These are phyloP conservation scores for Kodamaea sp. DNA, from an alignment of 1,139 yeast species.

Conservation along the genomic window DNA sequence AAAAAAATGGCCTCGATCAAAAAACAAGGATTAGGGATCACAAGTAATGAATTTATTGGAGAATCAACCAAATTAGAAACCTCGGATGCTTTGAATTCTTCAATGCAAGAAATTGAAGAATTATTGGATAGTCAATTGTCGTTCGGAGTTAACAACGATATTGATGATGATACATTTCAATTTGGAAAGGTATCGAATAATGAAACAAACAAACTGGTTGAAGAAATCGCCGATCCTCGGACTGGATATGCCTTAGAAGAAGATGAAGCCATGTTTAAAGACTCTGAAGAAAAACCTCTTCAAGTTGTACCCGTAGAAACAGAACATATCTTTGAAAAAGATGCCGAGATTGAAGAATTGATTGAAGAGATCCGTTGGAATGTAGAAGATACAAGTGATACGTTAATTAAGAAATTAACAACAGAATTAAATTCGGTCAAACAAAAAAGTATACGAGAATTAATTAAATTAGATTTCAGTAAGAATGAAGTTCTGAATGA, in stretches of 20 bases:
- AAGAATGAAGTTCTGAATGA: slow-evolving; percentile 34
- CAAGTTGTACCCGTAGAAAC: slow-evolving; percentile 10
- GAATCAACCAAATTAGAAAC: slow-evolving; percentile 17
- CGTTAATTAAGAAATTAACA: slow-evolving; percentile 53
- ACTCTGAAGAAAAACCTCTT: slow-evolving; percentile 14
- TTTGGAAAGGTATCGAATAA: slow-evolving; percentile 13
- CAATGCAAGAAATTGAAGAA: slow-evolving; percentile 43
- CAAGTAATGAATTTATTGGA: slow-evolving; percentile 13
- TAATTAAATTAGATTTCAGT: slow-evolving; percentile 40
- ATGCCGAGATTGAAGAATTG: slow-evolving; percentile 57
- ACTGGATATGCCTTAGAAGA: slow-evolving; percentile 11
- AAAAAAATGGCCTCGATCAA: not conserved
- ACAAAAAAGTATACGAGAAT: slow-evolving; percentile 36
- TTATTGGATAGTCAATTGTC: slow-evolving; percentile 36
- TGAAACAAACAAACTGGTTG: slow-evolving; percentile 4
- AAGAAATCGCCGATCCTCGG: slow-evolving; percentile 2
- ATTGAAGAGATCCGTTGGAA: slow-evolving; percentile 77
- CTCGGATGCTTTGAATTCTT: slow-evolving; percentile 24
- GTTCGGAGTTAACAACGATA: slow-evolving; percentile 5
- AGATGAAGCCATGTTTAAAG: slow-evolving; percentile 9
- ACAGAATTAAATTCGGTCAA: slow-evolving; percentile 36
- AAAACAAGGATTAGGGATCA: slow-evolving; percentile 11
- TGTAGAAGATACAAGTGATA: slow-evolving; percentile 56
- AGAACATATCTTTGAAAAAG: slow-evolving; percentile 25
- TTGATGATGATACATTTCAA: slow-evolving; percentile 9